These are phyloP conservation scores for Euphorbia corollata DNA, from an alignment of 441 rosid genomes.

Conservation along the genomic window DNA sequence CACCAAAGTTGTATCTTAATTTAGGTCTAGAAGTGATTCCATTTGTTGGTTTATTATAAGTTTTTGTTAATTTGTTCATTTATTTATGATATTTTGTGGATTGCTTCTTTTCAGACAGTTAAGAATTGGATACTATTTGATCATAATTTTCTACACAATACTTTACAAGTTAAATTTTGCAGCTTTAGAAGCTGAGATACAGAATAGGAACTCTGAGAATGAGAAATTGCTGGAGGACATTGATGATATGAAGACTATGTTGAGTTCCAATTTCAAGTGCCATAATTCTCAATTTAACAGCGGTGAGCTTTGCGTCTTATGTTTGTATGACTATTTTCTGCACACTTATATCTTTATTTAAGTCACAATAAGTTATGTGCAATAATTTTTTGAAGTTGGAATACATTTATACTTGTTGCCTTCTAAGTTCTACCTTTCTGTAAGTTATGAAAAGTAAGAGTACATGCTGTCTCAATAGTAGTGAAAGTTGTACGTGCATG, in stretches of 20 bases:
- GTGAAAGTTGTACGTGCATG: not conserved
- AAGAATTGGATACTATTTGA: not conserved
- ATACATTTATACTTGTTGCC: not conserved
- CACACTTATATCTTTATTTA: not conserved
- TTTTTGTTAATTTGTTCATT: not conserved
- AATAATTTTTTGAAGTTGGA: not conserved
- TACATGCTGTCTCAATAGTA: not conserved
- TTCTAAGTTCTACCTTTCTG: not conserved
- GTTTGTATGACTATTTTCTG: not conserved
- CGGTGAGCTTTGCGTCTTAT: too few relatives aligned
- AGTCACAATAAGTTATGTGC: not conserved
- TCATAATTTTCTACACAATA: constrained; percentile 10
- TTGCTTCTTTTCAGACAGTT: constrained; percentile 4
- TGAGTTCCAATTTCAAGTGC: constrained; percentile 23
- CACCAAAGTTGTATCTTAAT: not conserved
- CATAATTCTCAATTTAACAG: not conserved
- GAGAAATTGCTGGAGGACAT: constrained; percentile 43
- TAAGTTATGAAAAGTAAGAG: not conserved
- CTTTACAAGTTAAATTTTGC: constrained; percentile 19
- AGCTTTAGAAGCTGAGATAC: constrained; percentile 39
- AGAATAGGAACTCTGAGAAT: constrained; percentile 32
- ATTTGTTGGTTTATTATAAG: not conserved
- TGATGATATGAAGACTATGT: constrained; percentile 27
- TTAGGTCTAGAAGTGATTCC: too few relatives aligned
- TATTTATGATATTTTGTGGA: not conserved